phyloP scores from a whole-genome alignment of 805 yeast species.

The Candida michaelii region DNA sequence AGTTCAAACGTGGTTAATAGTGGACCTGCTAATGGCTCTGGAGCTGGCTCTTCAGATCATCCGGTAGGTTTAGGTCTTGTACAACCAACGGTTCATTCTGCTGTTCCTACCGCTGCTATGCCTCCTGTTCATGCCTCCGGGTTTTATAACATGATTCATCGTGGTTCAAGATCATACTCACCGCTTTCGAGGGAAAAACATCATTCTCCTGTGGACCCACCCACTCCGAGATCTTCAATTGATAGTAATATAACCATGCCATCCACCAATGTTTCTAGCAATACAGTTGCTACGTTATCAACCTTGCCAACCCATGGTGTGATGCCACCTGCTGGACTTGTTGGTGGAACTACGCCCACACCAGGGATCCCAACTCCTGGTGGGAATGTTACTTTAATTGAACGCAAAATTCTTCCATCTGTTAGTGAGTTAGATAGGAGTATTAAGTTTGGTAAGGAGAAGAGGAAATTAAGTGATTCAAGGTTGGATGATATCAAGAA shows the following conservation, averaged over 20 bases:
- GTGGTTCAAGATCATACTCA: slow-evolving; percentile 13
- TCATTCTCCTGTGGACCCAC: slow-evolving; percentile 14
- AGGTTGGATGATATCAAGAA: slow-evolving; percentile 8
- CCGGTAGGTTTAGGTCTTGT: slow-evolving; percentile 1
- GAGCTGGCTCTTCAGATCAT: slow-evolving; percentile 1
- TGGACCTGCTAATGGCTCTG: slow-evolving; percentile 6
- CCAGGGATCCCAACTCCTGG: too few species aligned
- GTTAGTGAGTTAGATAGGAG: slow-evolving; percentile 38
- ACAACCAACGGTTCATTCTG: not conserved
- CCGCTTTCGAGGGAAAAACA: slow-evolving; percentile 15
- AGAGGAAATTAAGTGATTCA: slow-evolving; percentile 12
- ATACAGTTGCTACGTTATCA: slow-evolving; percentile 3
- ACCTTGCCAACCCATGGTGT: not conserved
- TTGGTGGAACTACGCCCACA: too few species aligned
- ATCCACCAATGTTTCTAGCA: slow-evolving; percentile 3
- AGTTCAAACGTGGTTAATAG: not conserved
- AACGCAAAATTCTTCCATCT: slow-evolving; percentile 28
- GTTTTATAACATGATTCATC: not conserved
- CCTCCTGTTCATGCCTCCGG: not conserved
- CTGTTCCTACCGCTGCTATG: too few species aligned
- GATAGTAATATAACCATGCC: slow-evolving; percentile 5
- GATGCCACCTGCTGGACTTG: not conserved
- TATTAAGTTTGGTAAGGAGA: slow-evolving; percentile 18
- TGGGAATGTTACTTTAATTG: not conserved
- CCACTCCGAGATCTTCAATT: slow-evolving; percentile 15